Base-by-base conservation (phyloP, 805 yeast species). In the Clavispora carvajalis region DNA sequence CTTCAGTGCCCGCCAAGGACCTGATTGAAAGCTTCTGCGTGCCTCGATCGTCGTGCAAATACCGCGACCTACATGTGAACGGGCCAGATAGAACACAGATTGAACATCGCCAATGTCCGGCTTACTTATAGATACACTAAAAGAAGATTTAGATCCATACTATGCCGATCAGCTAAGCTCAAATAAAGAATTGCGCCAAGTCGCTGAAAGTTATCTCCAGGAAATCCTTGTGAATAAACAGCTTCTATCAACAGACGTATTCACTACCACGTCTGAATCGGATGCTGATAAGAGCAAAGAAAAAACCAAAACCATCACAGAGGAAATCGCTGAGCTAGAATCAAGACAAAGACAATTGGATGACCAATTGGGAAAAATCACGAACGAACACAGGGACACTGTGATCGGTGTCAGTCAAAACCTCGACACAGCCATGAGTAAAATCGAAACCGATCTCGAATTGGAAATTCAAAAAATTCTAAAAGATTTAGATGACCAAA, bases 261-360 rank as follows among this genome's bases (percentile, higher is more conserved):
- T 63, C 62, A 45, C 76, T 58, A 51, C 74, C 56, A 53, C 72
- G 62, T 22, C 69, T 47, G 13, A 46, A 24, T 38, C 31, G 18
- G 38, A 36, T 34, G 22, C 23, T 16, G 21, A 18, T n/a, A 35
- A 12, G 13, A 31, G 21, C n/a, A 22, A 17, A 18, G 40, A 15
- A 13, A 22, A 15, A 33, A 46, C 36, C 48, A 49, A 44, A 53
- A 73, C 80, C 0, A 49, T 79, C 24, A 76, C 79, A 1, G 87
- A 82, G 48, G 89, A 81, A 53, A 80, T 84, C 33, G 90, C 90
- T 0, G 91, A 84, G 52, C 59, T 82, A 24, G 88, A 82, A 49
- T 74, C 77, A 21, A 47, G 66, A n/a, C 77, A 76, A 46, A 60
- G 80, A 16, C 54, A 59, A 1, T 53, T 76, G 15, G 82, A 79